A percentile compares a stretch with the other conserved stretches of the same genome.
Conservation (phyloP, 768 basidiomycete species). For the Russula ochroleuca region DNA sequence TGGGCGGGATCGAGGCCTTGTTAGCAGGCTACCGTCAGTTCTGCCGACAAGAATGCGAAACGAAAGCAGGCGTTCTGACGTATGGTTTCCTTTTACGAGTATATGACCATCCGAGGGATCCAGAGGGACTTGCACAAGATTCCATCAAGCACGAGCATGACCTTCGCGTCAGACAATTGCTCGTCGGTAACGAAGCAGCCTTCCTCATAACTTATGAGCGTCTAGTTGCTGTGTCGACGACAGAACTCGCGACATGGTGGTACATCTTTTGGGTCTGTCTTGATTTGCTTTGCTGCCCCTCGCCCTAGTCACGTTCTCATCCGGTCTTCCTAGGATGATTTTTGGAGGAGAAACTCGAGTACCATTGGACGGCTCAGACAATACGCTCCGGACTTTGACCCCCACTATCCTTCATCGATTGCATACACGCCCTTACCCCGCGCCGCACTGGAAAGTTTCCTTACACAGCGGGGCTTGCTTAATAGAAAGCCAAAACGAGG, state of each 20-base stretch:
- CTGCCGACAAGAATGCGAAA: constrained; percentile 44
- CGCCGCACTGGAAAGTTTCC: constrained; percentile 57
- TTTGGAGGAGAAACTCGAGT: constrained; percentile 66
- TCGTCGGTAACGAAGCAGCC: constrained; percentile 43
- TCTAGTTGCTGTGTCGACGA: constrained; percentile 45
- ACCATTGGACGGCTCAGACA: constrained; percentile 48
- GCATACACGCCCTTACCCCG: constrained; percentile 69
- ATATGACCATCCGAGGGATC: constrained; percentile 52
- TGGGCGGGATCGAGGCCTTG: constrained; percentile 44
- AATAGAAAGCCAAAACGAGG: constrained; percentile 41
- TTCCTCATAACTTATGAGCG: constrained; percentile 53
- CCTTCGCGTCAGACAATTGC: constrained; percentile 49
- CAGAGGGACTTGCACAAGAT: constrained; percentile 42
- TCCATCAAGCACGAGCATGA: constrained; percentile 50
- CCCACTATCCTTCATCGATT: constrained; percentile 65
- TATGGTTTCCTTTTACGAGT: constrained; percentile 61
- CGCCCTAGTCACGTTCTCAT: neutral
- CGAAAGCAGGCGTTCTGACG: constrained; percentile 52
- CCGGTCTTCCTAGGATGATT: constrained; percentile 52
- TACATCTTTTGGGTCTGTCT: constrained; percentile 67
- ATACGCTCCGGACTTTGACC: constrained; percentile 60
- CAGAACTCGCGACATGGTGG: constrained; percentile 64
- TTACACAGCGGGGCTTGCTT: constrained; percentile 56
- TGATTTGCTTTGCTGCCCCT: neutral
- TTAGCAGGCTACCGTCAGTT: constrained; percentile 51